Evolutionary conservation across 2,329 filamentous ascomycete genomes (phyloP).

Genomic region (Hypoxylon sp.): DNA sequence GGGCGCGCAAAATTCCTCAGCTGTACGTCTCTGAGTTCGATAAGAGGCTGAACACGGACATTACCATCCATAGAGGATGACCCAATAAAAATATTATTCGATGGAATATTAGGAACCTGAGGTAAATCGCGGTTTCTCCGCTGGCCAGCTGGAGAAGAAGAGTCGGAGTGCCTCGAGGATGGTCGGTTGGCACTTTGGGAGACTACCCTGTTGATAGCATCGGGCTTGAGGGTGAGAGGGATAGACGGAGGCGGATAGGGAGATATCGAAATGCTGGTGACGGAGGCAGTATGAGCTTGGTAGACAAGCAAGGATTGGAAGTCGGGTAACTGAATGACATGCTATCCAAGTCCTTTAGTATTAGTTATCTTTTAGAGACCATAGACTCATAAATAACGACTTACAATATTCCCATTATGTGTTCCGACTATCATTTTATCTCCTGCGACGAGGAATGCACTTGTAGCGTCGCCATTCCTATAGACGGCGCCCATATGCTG

Average conservation of each 20-base stretch:
- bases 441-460: conserved; percentile 88
- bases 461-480: conserved; percentile 95
- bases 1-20: conserved; percentile 94
- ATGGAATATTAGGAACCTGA: conserved; percentile 79
- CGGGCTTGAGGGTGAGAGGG: conserved; percentile 61
- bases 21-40: conserved; percentile 91
- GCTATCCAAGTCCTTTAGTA: conserved; percentile 35
- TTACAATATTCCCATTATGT: conserved; percentile 95
- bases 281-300: conserved; percentile 91
- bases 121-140: conserved; percentile 60
- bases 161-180: conserved; percentile 59
- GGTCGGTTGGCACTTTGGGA: conserved; percentile 57
- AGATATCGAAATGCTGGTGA: conserved; percentile 91
- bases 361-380: neutral
- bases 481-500: conserved; percentile 85
- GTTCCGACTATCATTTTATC: conserved; percentile 99
- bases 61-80: conserved; percentile 97
- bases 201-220: conserved; percentile 57
- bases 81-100: conserved; percentile 93
- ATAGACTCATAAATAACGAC: conserved; percentile 54
- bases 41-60: conserved; percentile 89
- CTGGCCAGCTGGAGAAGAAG: conserved; percentile 60
- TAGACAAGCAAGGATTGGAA: conserved; percentile 89
- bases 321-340: conserved; percentile 86
- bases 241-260: conserved; percentile 80